phyloP scores from a whole-genome alignment of 2,329 filamentous ascomycete species.

The Ophiostoma perfectum region DNA sequence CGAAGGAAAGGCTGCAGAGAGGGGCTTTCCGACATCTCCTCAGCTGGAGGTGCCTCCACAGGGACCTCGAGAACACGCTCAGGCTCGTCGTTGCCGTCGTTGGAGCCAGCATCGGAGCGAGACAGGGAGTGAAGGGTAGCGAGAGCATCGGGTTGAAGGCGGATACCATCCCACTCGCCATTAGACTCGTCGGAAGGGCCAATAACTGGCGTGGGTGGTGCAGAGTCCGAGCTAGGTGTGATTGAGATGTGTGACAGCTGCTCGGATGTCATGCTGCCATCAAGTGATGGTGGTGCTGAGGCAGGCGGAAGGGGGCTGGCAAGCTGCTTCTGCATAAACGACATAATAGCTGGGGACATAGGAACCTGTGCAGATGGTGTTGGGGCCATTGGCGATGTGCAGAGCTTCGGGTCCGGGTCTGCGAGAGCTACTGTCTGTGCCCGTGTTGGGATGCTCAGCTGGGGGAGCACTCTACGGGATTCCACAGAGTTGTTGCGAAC shows the following conservation, averaged over 20 bases:
- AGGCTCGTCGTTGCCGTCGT: constrained; percentile 54
- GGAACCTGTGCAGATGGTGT: constrained; percentile 63
- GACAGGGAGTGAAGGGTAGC: constrained; percentile 73
- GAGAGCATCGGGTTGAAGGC: constrained; percentile 73
- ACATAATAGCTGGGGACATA: constrained; percentile 70
- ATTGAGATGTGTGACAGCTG: constrained; percentile 56
- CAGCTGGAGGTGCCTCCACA: constrained; percentile 18
- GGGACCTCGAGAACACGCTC: constrained; percentile 51
- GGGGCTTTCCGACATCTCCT: constrained; percentile 47
- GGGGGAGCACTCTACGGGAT: constrained; percentile 39
- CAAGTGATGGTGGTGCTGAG: constrained; percentile 79
- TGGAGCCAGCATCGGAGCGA: constrained; percentile 47
- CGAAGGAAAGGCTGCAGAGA: constrained; percentile 45
- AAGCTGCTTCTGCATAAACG: constrained; percentile 61
- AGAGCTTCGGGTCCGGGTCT: constrained; percentile 41
- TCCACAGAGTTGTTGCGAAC: constrained; percentile 31
- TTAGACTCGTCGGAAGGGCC: constrained; percentile 47
- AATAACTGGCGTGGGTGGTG: constrained; percentile 76
- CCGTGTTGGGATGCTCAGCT: constrained; percentile 49
- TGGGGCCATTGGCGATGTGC: constrained; percentile 54
- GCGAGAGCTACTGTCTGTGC: constrained; percentile 34
- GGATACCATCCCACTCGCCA: constrained; percentile 66
- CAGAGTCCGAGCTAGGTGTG: constrained; percentile 52
- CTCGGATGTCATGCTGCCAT: constrained; percentile 83
- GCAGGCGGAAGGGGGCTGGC: constrained; percentile 63